These are phyloP conservation scores for Calocybe cyanea DNA, from an alignment of 768 basidiomycete genomes.

Conservation along the genomic window DNA sequence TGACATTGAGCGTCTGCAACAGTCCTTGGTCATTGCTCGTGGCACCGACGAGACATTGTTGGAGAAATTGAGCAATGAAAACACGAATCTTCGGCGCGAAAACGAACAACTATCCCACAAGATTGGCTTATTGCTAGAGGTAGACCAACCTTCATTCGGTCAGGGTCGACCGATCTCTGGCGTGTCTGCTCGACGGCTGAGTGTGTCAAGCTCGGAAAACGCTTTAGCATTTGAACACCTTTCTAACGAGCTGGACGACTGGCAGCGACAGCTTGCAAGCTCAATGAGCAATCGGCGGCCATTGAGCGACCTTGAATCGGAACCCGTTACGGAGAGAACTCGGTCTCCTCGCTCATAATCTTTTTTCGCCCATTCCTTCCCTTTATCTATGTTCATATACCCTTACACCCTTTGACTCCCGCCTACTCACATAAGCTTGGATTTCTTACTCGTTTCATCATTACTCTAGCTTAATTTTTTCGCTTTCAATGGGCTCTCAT, in stretches of 20 bases:
- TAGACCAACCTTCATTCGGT: slow-evolving; percentile 73
- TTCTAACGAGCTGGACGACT: slow-evolving; percentile 79
- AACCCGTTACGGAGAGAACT: slow-evolving; percentile 52
- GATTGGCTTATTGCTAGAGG: slow-evolving; percentile 84
- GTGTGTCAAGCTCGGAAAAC: slow-evolving; percentile 82
- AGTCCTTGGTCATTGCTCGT: slow-evolving; percentile 69
- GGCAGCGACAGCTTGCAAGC: slow-evolving; percentile 80
- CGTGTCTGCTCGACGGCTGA: slow-evolving; percentile 53
- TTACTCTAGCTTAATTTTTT: slow-evolving; percentile 30
- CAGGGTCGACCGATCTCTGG: slow-evolving; percentile 59
- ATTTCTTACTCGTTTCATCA: slow-evolving; percentile 40
- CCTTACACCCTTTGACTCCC: slow-evolving; percentile 32
- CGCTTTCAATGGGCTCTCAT: slow-evolving; percentile 26
- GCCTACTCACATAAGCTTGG: slow-evolving; percentile 55
- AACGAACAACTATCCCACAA: slow-evolving; percentile 90
- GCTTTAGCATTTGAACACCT: slow-evolving; percentile 72
- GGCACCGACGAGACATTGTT: slow-evolving; percentile 73
- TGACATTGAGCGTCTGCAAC: slow-evolving; percentile 73
- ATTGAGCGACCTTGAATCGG: slow-evolving; percentile 68
- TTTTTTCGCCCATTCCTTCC: slow-evolving; percentile 20
- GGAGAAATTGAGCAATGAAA: slow-evolving; percentile 82
- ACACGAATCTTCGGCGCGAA: slow-evolving; percentile 72
- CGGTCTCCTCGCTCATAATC: slow-evolving; percentile 54
- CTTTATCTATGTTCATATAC: slow-evolving; percentile 47
- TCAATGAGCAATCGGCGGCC: slow-evolving; percentile 73